Evolutionary conservation across 805 yeast species (phyloP), one percentile per base, ranked within the genome.

Genomic region (Yamadazyma insecticola): DNA sequence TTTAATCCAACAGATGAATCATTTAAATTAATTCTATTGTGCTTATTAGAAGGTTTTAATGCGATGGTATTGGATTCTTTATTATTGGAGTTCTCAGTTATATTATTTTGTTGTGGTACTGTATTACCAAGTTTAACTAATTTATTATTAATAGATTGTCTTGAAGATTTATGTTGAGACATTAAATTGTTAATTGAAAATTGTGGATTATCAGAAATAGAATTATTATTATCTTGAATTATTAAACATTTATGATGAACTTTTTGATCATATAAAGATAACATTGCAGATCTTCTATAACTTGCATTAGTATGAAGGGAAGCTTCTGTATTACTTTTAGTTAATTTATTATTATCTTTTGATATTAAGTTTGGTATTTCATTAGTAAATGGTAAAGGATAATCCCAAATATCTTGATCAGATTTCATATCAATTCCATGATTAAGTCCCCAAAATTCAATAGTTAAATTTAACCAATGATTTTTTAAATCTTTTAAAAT

Each of bases 251-350:
- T 62, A 36, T 59, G 67, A 26, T 55, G 60, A 10, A 46, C 42
- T 28, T 53, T 58, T 31, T 45, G 57, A 18, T 65, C 69, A 38
- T 65, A 65, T 20, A 65, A 50, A 13, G 70, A 64, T 26, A 65
- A 54, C 72, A 65, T 65, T 7, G 70, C 70, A 16, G 66, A 58
- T 29, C 72, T 50, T 32, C 72, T 46, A 43, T 58, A 64, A 11
- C 70, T 63, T 1, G 72, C 65, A 32, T 63, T 64, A 3, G 70
- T 63, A 35, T 63, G 70, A 11, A 63, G 45, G 4, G 68, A 60
- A 32, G 52, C 44, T 36, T 61, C 63, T 6, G 67, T 63, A 26
- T 39, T 49, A 13, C 60, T 48, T 45, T 60, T 60, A 6, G 57
- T 44, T 24, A 60, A 34, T 26, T 46, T 48, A 20, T 44, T 50